These are phyloP conservation scores for Melastoma malabathricum DNA, from an alignment of 345 rosid genomes.

Conservation along the genomic window DNA sequence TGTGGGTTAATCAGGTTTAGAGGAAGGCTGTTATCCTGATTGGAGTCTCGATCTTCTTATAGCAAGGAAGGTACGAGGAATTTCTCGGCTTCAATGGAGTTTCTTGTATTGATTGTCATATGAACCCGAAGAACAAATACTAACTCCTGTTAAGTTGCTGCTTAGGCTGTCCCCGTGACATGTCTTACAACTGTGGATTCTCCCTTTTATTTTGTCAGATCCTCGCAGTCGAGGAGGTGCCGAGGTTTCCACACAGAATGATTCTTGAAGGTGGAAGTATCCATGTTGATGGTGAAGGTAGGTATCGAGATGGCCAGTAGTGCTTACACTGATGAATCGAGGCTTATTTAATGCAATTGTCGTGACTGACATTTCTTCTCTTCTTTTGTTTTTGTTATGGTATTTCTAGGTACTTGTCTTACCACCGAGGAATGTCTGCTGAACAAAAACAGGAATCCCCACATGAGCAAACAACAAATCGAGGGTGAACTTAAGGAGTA, in stretches of 20 bases:
- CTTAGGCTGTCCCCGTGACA: too few relatives aligned
- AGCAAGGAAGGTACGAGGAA: conserved; percentile 49
- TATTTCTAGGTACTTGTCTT: conserved; percentile 66
- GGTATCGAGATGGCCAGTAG: too few relatives aligned
- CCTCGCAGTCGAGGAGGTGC: conserved; percentile 52
- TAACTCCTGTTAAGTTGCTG: too few relatives aligned
- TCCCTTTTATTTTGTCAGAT: conserved; percentile 30
- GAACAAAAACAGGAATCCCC: conserved; percentile 73
- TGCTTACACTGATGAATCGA: too few relatives aligned
- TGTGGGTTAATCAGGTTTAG: conserved; percentile 37
- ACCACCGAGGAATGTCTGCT: conserved; percentile 92
- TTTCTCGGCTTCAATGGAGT: not conserved
- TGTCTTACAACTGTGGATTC: too few relatives aligned
- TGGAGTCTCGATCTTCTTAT: conserved; percentile 81
- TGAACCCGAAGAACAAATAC: not conserved
- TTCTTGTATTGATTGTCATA: not conserved
- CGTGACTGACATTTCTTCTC: not conserved
- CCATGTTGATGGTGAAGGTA: conserved; percentile 98
- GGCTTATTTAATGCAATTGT: too few relatives aligned
- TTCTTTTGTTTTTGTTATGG: not conserved
- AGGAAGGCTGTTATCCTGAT: conserved; percentile 77
- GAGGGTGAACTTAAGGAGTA: conserved; percentile 63
- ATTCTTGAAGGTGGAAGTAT: conserved; percentile 99
- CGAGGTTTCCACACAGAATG: conserved; percentile 53
- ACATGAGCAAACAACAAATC: conserved; percentile 59